Evolutionary conservation across 2,329 filamentous ascomycete genomes (phyloP), one percentile per base, ranked within the genome.

Genomic region (Amylocarpus encephaloides): DNA sequence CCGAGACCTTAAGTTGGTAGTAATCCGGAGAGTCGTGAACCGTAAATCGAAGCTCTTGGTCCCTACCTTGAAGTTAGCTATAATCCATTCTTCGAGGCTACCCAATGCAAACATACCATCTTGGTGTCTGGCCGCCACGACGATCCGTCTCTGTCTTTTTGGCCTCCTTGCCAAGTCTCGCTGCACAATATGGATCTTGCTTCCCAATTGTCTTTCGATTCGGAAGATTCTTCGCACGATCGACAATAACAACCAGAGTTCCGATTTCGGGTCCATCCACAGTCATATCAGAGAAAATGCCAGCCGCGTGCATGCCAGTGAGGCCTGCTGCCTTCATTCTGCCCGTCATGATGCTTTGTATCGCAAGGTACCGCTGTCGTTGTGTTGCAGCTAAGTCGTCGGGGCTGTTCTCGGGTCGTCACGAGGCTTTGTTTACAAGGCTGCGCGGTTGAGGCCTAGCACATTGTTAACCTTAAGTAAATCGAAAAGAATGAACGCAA

Each of bases 181-280:
- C 91, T 34, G 93, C 93, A 70, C 91, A 96, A 70, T 97, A 98
- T 0, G 93, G 92, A 67, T 97, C 91, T 72, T 98, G 93, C 72
- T 98, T 98, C 49, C 93, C 93, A 75, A 98, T 96, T 5, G 90
- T 93, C 74, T 95, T 95, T 61, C 90, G 76, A 71, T 98, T 98
- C 45, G 93, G 93, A 60, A 98, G 73, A 68, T 98, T 98, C 79
- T 95, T 97, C 46, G 91, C 93, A 60, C 91, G 81, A 72, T 98
- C 93, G 64, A 97, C 82, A 62, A 98, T 85, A 50, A 90, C 79
- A 42, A 98, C 89, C 60, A 98, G 75, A 1, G 91, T 97, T 59
- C 93, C 93, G 64, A 98, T 96, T 53, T 88, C 78, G 3, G 93
- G 92, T 1, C 93, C 93, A 67, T 97, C 92, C 50, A 95, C 80